Evolutionary conservation across 148 eudicot species (phyloP).

Genomic region (Amaranthus hypochondriacus): DNA sequence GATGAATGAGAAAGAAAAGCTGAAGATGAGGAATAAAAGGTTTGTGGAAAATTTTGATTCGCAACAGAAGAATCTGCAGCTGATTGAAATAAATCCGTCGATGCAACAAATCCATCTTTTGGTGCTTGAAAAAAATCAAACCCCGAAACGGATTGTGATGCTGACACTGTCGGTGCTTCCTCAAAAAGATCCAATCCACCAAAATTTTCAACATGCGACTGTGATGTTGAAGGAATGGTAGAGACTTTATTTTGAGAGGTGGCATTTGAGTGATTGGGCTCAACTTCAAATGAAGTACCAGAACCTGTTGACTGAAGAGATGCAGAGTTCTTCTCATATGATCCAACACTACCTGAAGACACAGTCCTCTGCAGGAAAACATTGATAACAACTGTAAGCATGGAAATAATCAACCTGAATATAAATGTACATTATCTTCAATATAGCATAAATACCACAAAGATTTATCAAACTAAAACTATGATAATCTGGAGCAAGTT

Average conservation of each 20-base stretch:
- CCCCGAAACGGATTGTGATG: slow-evolving; percentile 25
- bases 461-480: background rate
- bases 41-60: slow-evolving; percentile 30
- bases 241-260: slow-evolving; percentile 30
- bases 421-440: background rate
- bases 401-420: background rate
- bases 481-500: too few species aligned
- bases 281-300: slow-evolving; percentile 36
- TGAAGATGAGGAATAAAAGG: slow-evolving; percentile 29
- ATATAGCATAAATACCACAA: background rate
- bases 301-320: slow-evolving; percentile 48
- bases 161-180: slow-evolving; percentile 36
- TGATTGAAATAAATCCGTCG: slow-evolving; percentile 40
- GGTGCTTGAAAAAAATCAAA: slow-evolving; percentile 50
- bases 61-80: slow-evolving; percentile 36
- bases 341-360: slow-evolving; percentile 60
- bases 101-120: slow-evolving; percentile 25
- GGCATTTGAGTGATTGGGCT: slow-evolving; percentile 31
- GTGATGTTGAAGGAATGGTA: slow-evolving; percentile 33
- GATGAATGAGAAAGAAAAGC: slow-evolving; percentile 31
- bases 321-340: slow-evolving; percentile 43
- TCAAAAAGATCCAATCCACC: slow-evolving; percentile 51
- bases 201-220: slow-evolving; percentile 35
- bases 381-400: slow-evolving; percentile 6
- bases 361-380: slow-evolving; percentile 54